Evolutionary conservation across 2,329 filamentous ascomycete species (phyloP), one percentile per base, ranked within the genome.

Genomic region (Didymella pinodella): DNA sequence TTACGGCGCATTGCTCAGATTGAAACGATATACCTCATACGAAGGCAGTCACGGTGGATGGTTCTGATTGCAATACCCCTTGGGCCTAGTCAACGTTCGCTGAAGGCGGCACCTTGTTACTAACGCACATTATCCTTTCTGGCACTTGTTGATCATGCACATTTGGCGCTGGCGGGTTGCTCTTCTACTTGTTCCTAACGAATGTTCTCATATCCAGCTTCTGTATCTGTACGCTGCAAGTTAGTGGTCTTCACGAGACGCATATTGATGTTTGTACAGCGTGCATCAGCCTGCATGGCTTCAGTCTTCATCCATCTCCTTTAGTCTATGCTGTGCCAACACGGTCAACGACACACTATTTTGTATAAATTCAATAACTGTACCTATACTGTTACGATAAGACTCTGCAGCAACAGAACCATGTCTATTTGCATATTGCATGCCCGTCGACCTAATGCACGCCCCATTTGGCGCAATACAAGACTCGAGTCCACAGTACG

Each of bases 61-160:
- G 36, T 65, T 64, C 22, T 64, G 54, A 44, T 62, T 60, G 57
- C 63, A 57, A 67, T 68, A 65, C 63, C 66, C 63, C 38, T 51
- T 51, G 47, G 48, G 46, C 47, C 54, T 48, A 56, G 20, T 50
- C 55, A 48, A 49, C 55, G 18, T 59, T 59, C 45, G 57, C 63
- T 57, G 57, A 60, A 56, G 57, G 55, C 34, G 57, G 59, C 46
- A 46, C 16, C 47, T 46, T 54, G 47, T 48, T 28, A 40, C 34
- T 48, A 31, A 32, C 20, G 22, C 38, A 36, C 29, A 2, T 32
- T 54, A 12, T 29, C 32, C 2, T 32, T n/a, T 41, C 25, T n/a
- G 32, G 25, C 32, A 22, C 16, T 38, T 49, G 14, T 25, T 32
- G n/a, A 25, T 38, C 4, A 48, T 46, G n/a, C 45, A 45, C 31